Base-by-base conservation (phyloP, 495 filamentous ascomycete species). In the Rhypophila decipiens region DNA sequence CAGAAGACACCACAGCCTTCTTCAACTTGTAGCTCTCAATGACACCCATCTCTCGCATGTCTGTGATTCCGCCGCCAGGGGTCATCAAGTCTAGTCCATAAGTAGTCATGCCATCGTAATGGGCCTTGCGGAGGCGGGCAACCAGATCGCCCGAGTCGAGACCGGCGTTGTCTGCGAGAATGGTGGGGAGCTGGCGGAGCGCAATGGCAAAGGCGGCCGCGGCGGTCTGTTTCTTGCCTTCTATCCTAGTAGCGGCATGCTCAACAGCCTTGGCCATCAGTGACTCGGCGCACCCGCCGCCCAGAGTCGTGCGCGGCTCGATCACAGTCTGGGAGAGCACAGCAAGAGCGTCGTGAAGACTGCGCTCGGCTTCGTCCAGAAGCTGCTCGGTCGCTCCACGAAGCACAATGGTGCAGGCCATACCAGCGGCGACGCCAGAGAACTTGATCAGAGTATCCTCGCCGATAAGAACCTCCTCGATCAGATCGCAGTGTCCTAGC, bases 1-100 rank as follows among this genome's bases (percentile, higher is more conserved):
- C 93, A 46, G 89, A 95, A 20, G 83, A 88, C 29, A 98, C 93
- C 47, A 98, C 93, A 12, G 93, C 93, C 64, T 84, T 85, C 79
- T 98, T 98, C 63, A 98, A 70, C 75, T 98, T 97, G 75, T 96
- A 98, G 60, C 89, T 95, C 71, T 98, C 93, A 60, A 98, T 85
- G 13, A 98, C 90, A 19, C 93, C 94, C 45, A 94, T 66, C 59
- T 97, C 88, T 37, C 90, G 79, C 93, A 98, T 98, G 63, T 98
- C 91, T 5, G 90, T 79, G 64, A 98, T 90, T 29, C 89, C 89
- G 37, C 94, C 94, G 23, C 91, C 91, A 4, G 91, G 89, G 0
- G 86, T 87, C 67, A 86, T 72, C 51, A 98, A 70, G 64, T 98
- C 93, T 54, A 98, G 63, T 13, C 93, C 93, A 23, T 90, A 94